Base-by-base conservation (phyloP, 352 stramenopile genomes). In the Vaucheria bursata region DNA sequence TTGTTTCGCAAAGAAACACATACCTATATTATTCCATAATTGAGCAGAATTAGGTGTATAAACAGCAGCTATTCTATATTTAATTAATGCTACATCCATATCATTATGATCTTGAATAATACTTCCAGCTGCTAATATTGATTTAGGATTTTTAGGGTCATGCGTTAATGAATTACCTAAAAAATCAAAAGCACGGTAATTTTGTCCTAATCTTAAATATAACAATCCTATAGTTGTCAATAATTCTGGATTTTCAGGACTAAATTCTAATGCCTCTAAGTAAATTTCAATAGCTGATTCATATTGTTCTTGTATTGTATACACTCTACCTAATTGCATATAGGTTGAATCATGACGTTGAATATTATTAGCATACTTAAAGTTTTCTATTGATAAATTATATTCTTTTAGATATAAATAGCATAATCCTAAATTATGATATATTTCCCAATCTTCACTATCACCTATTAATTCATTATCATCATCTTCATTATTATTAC, bases 21-120 rank as follows among this genome's bases (percentile, higher is more conserved):
- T 96, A 67, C 91, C 92, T 52, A 97, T 90, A 82, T 97, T 96
- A 86, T 97, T 97, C 92, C 92, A 97, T 8, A 97, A 85, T 82
- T 96, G 90, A 0, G 92, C 89, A 73, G 88, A 94, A 85, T 96
- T 93, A 12, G 92, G 91, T 18, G 89, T 96, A 64, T 94, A 89
- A 32, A 91, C 89, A 0, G 91, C 91, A 12, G 91, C 92, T 3
- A 97, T 89, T 40, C 92, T 90, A 75, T 97, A 97, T 86, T 97
- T 97, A 66, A 95, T 89, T 18, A 97, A 88, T 45, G 91, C 92
- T 40, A 97, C 92, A 79, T 97, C 91, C 72, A 83, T 77, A 35
- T 83, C 92, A 6, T 90, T 85, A 71, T 96, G 89, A 85, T 97
- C 91, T 80, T 97, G 91, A 73, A 97, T 97, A 76, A 96, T 95